Percentiles rank a stretch among this genome's conserved stretches.
These are phyloP conservation scores for Wallacemonas collosoma DNA, from an alignment of 208 protist genomes.

Conservation along the genomic window DNA sequence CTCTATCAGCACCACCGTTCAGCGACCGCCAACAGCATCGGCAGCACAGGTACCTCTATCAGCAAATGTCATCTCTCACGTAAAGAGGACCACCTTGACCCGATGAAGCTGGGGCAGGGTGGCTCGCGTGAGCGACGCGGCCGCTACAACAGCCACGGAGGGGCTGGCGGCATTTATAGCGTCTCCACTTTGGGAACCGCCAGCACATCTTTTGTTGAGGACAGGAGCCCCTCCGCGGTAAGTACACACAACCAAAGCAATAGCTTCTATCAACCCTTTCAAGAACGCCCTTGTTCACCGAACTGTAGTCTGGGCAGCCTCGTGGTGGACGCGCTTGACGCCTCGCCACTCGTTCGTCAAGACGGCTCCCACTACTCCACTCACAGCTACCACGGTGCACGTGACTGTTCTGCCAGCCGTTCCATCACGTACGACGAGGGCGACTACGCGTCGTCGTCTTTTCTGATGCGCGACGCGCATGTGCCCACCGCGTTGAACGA, in stretches of 20 bases:
- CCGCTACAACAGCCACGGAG: background rate
- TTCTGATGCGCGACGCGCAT: no score
- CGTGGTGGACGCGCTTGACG: background rate
- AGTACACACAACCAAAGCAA: constrained; percentile 4
- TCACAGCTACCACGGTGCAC: background rate
- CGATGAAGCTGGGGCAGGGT: background rate
- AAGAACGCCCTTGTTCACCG: background rate
- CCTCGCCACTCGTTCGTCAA: background rate
- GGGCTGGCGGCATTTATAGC: background rate
- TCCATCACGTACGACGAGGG: background rate
- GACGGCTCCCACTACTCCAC: constrained; percentile 1
- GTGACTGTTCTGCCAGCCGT: background rate
- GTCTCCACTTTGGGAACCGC: background rate
- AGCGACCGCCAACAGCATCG: constrained; percentile 5
- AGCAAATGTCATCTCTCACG: constrained; percentile 33
- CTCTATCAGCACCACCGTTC: constrained; percentile 1
- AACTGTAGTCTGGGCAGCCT: constrained; percentile 3
- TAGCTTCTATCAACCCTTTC: constrained; percentile 7
- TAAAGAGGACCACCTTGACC: constrained; percentile 23
- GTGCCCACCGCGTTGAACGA: background rate
- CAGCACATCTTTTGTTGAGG: background rate
- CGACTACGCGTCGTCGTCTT: background rate
- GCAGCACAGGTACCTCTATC: constrained; percentile 23
- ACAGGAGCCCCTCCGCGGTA: background rate
- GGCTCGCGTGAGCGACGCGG: background rate